Percentiles rank a stretch among this genome's conserved stretches.
These are phyloP conservation scores for Alternaria brassicicola DNA, from an alignment of 2,329 filamentous ascomycete genomes.

Conservation along the genomic window DNA sequence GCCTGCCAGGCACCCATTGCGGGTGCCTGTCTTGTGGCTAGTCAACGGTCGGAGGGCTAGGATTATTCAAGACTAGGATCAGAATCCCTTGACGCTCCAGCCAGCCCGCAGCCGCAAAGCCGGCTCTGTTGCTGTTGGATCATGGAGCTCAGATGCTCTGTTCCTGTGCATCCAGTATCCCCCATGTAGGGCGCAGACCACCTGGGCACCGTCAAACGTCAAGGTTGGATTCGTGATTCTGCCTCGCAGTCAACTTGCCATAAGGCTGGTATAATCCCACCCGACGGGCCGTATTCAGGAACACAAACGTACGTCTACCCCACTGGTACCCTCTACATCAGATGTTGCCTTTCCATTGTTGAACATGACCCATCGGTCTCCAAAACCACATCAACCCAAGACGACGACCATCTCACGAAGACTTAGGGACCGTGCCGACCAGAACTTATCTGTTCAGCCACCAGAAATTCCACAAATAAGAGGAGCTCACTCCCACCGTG, in stretches of 20 bases:
- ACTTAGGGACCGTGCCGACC: slow-evolving; percentile 41
- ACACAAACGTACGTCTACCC: slow-evolving; percentile 46
- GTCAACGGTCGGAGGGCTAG: slow-evolving; percentile 47
- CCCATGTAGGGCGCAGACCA: slow-evolving; percentile 46
- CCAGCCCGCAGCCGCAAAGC: slow-evolving; percentile 46
- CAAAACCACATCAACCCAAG: slow-evolving; percentile 34
- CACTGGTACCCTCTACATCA: slow-evolving; percentile 34
- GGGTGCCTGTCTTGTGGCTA: slow-evolving; percentile 39
- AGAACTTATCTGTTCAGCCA: slow-evolving; percentile 37
- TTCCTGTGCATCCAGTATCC: slow-evolving; percentile 43
- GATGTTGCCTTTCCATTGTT: slow-evolving; percentile 37
- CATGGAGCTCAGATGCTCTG: slow-evolving; percentile 38
- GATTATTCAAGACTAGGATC: slow-evolving; percentile 39
- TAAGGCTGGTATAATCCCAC: slow-evolving; percentile 42
- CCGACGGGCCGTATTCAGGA: slow-evolving; percentile 29
- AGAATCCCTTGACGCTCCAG: slow-evolving; percentile 48
- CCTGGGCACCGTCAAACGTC: slow-evolving; percentile 24
- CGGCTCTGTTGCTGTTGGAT: slow-evolving; percentile 42
- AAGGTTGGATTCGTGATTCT: slow-evolving; percentile 38
- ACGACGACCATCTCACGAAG: slow-evolving; percentile 45
- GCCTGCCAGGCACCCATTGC: slow-evolving; percentile 29
- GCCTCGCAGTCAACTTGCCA: slow-evolving; percentile 40
- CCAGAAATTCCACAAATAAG: slow-evolving; percentile 40
- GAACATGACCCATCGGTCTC: slow-evolving; percentile 46
- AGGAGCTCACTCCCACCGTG: slow-evolving; percentile 39